Evolutionary conservation across 495 filamentous ascomycete species (phyloP).

Genomic region (Daldinia grandis): DNA sequence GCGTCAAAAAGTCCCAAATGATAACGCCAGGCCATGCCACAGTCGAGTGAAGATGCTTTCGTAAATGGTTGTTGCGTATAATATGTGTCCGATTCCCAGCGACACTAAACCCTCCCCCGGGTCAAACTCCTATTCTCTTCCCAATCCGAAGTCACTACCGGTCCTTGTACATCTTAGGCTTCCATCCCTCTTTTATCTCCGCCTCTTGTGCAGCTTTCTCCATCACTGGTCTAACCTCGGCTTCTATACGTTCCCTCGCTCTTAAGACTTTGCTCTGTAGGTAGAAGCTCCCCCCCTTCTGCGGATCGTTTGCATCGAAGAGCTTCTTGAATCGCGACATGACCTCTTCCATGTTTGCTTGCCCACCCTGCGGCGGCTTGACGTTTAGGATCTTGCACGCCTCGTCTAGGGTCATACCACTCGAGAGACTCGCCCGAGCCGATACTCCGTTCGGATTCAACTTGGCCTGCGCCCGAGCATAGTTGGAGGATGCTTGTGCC

Average conservation of each 20-base stretch:
- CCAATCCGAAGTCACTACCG: slow-evolving; percentile 55
- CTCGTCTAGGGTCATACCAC: slow-evolving; percentile 89
- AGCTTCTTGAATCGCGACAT: slow-evolving; percentile 91
- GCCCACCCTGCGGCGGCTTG: slow-evolving; percentile 81
- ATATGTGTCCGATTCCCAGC: slow-evolving; percentile 1
- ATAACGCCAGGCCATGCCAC: slow-evolving; percentile 58
- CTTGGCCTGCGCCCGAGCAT: slow-evolving; percentile 71
- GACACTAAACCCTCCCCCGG: slow-evolving; percentile 12
- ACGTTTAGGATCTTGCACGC: slow-evolving; percentile 98
- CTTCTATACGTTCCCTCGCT: slow-evolving; percentile 90
- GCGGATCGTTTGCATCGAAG: slow-evolving; percentile 91
- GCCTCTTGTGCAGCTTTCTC: slow-evolving; percentile 65
- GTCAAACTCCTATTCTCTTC: background rate
- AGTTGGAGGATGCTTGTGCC: slow-evolving; percentile 84
- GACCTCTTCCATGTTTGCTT: slow-evolving; percentile 76
- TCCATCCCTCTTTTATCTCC: slow-evolving; percentile 85
- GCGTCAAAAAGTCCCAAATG: slow-evolving; percentile 34
- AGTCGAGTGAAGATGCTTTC: slow-evolving; percentile 58
- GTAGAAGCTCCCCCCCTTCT: slow-evolving; percentile 97
- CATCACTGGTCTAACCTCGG: slow-evolving; percentile 67
- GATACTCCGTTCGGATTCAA: slow-evolving; percentile 54
- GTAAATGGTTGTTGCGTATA: slow-evolving; percentile 18
- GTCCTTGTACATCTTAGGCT: slow-evolving; percentile 94
- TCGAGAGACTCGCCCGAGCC: slow-evolving; percentile 59
- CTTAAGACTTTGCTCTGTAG: slow-evolving; percentile 95